phyloP scores from a whole-genome alignment of 176 grass and related monocot genomes.

The Cymbopogon citratus region DNA sequence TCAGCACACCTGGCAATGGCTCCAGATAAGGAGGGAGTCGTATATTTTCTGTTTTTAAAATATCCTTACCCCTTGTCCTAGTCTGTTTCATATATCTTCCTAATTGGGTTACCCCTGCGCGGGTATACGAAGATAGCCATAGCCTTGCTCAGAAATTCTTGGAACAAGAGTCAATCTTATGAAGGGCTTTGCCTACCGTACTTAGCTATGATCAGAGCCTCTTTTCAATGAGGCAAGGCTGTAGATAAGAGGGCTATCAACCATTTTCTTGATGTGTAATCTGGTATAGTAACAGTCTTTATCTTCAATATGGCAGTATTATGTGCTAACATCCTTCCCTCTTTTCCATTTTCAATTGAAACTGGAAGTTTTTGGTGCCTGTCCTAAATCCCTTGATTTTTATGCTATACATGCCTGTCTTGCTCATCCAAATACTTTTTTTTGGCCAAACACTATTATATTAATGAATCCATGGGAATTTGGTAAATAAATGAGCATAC shows the following conservation, averaged over 20 bases:
- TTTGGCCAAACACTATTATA: background rate
- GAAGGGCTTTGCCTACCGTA: background rate
- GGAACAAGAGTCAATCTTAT: background rate
- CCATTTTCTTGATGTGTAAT: background rate
- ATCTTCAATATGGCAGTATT: background rate
- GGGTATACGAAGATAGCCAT: background rate
- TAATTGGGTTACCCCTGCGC: background rate
- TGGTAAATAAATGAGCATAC: conserved; percentile 3
- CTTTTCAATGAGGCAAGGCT: background rate
- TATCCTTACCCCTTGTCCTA: background rate
- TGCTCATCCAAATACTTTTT: conserved; percentile 1
- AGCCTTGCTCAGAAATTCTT: background rate
- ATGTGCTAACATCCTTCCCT: background rate
- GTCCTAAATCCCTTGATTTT: background rate
- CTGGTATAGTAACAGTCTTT: background rate
- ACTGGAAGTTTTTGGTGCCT: background rate
- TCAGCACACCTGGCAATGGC: background rate
- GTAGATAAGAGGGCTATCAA: background rate
- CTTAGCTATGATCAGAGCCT: background rate
- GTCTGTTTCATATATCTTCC: background rate
- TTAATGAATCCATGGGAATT: background rate
- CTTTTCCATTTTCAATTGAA: background rate
- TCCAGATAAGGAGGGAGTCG: background rate
- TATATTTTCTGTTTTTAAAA: background rate
- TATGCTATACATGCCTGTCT: background rate